Conservation (phyloP, 139 green algal genomes). For the Diplosphaera chodatii region DNA sequence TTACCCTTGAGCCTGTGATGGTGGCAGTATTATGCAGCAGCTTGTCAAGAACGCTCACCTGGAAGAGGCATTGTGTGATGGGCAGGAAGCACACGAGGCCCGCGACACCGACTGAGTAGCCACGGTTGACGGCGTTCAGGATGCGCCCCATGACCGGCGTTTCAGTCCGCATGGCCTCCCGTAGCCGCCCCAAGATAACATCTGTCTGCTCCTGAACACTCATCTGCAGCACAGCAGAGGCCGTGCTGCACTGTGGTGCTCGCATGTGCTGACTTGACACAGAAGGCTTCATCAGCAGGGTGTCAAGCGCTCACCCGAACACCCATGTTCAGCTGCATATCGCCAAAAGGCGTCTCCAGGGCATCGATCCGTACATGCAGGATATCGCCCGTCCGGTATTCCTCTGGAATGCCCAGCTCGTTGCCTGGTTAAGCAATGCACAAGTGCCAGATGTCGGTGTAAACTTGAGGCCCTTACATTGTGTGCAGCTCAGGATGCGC, state of each 20-base stretch:
- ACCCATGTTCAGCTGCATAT: slow-evolving; percentile 24
- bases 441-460: too few relatives aligned
- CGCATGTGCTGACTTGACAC: too few relatives aligned
- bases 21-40: too few relatives aligned
- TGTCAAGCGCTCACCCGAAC: neutral
- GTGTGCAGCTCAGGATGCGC: too few relatives aligned
- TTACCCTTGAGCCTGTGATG: too few relatives aligned
- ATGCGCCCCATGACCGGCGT: slow-evolving; percentile 27
- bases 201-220: neutral
- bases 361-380: slow-evolving; percentile 24
- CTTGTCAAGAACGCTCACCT: neutral
- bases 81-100: slow-evolving; percentile 36
- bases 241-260: too few relatives aligned
- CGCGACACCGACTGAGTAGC: slow-evolving; percentile 29
- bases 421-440: too few relatives aligned
- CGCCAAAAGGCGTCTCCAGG: slow-evolving; percentile 26
- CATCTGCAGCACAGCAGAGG: neutral
- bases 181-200: neutral
- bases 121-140: slow-evolving; percentile 30
- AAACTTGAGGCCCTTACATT: too few relatives aligned
- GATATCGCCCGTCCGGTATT: slow-evolving; percentile 26
- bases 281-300: too few relatives aligned
- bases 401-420: slow-evolving; percentile 2
- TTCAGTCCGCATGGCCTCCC: neutral
- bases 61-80: slow-evolving; percentile 3